Evolutionary conservation across 441 rosid species (phyloP).

Genomic region (Jatropha multifida): DNA sequence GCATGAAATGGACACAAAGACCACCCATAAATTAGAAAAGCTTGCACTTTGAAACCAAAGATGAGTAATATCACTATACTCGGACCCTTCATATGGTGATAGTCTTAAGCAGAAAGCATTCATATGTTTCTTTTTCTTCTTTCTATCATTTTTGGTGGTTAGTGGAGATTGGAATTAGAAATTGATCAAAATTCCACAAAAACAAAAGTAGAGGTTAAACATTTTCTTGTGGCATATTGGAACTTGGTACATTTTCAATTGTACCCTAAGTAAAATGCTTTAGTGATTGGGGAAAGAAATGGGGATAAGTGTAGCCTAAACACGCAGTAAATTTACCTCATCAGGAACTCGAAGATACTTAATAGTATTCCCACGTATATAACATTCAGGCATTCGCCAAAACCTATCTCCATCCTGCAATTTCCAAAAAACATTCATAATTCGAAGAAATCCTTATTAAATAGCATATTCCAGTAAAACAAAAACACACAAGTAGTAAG

Average conservation of each 20-base stretch:
- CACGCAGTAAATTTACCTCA: slow-evolving; percentile 50
- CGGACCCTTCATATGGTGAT: not conserved
- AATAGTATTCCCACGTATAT: slow-evolving; percentile 94
- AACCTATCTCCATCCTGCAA: slow-evolving; percentile 95
- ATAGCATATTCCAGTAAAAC: not conserved
- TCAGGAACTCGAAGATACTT: slow-evolving; percentile 97
- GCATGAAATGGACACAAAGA: not conserved
- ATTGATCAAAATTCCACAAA: not conserved
- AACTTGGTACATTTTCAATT: too few species aligned
- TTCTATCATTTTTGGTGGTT: not conserved
- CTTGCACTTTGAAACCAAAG: not conserved
- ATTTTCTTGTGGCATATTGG: not conserved
- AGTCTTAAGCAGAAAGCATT: not conserved
- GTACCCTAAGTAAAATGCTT: not conserved
- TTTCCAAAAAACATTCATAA: not conserved
- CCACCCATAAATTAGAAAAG: not conserved
- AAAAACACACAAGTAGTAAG: not conserved
- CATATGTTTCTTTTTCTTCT: not conserved
- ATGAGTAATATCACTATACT: not conserved
- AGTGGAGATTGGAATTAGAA: not conserved
- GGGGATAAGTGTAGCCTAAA: too few species aligned
- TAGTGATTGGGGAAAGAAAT: slow-evolving; percentile 1
- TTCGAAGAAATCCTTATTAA: not conserved
- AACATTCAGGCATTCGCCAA: slow-evolving; percentile 99
- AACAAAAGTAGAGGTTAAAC: not conserved